A percentile compares a stretch with the other conserved stretches of the same genome.
Evolutionary conservation across 345 rosid species (phyloP).

Genomic region (Rhizophora apiculata): DNA sequence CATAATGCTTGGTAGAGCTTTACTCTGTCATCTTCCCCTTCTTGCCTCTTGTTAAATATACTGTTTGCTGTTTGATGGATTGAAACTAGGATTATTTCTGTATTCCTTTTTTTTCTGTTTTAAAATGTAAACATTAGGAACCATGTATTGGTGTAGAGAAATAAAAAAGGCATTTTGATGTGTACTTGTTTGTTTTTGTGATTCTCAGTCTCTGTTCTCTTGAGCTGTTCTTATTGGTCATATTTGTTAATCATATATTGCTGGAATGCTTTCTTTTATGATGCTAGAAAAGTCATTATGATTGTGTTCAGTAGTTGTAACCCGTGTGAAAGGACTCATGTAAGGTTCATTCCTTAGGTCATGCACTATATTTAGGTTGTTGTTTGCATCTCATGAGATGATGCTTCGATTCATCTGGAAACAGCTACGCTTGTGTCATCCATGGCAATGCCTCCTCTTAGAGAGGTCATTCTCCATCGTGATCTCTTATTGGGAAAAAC

Average conservation of each 20-base stretch:
- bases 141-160: too few species aligned
- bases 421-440: neutral
- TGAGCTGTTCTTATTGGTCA: neutral
- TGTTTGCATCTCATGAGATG: neutral
- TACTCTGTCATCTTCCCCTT: slow-evolving; percentile 1
- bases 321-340: neutral
- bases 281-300: neutral
- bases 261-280: neutral
- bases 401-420: neutral
- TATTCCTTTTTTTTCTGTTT: neutral
- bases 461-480: too few species aligned
- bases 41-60: slow-evolving; percentile 2
- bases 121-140: too few species aligned
- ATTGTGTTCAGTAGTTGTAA: neutral
- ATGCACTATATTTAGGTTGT: neutral
- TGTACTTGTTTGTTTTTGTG: neutral
- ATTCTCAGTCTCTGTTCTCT: neutral
- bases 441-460: too few species aligned
- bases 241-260: neutral
- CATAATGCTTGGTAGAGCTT: slow-evolving; percentile 30
- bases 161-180: too few species aligned
- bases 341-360: neutral
- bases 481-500: too few species aligned
- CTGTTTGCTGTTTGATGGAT: neutral
- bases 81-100: neutral